Conservation (phyloP, 768 basidiomycete genomes). For the Boletus rubroflammeus region DNA sequence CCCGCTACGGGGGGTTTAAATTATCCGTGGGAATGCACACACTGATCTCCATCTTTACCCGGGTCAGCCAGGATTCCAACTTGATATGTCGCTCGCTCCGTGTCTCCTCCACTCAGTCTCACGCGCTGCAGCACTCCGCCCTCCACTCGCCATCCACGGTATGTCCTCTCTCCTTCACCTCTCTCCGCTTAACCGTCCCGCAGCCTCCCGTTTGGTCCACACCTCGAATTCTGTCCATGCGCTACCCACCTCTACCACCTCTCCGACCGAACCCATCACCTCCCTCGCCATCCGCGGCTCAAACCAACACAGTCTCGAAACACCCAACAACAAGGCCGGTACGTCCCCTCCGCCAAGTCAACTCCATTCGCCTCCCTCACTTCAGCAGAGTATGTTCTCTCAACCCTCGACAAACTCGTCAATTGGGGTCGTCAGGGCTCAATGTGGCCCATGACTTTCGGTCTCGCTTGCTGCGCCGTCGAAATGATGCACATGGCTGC, state of each 20-base stretch:
- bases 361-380: background rate
- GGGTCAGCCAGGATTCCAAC: background rate
- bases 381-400: constrained; percentile 84
- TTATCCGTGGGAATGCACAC: constrained; percentile 7
- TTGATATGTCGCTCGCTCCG: constrained; percentile 41
- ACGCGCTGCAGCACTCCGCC: constrained; percentile 44
- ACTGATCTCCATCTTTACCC: background rate
- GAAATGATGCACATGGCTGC: constrained; percentile 99
- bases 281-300: constrained; percentile 72
- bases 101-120: constrained; percentile 28
- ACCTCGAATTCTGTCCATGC: constrained; percentile 44
- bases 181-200: constrained; percentile 10
- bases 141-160: constrained; percentile 45
- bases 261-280: constrained; percentile 56
- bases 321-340: constrained; percentile 89
- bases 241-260: constrained; percentile 42
- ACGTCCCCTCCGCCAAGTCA: constrained; percentile 18
- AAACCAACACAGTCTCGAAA: constrained; percentile 82
- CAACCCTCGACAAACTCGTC: constrained; percentile 92
- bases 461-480: constrained; percentile 97
- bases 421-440: constrained; percentile 98
- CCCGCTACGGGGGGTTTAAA: constrained; percentile 12
- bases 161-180: constrained; percentile 8
- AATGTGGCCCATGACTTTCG: constrained; percentile 99
- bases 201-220: constrained; percentile 56